phyloP scores from a whole-genome alignment of 2,329 filamentous ascomycete genomes.

The Paecilomyces formosus region DNA sequence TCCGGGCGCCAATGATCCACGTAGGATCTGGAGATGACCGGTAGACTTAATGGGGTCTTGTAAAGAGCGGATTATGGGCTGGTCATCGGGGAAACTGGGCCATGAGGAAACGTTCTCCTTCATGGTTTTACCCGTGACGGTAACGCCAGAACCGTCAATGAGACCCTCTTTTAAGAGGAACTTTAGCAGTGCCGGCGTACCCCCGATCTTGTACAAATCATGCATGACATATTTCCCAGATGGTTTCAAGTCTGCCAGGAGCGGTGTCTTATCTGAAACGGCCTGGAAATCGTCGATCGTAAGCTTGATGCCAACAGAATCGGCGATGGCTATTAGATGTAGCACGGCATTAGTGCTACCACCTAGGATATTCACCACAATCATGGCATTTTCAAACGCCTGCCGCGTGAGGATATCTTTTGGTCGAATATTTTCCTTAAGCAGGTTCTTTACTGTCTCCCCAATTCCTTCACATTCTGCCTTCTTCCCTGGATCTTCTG shows the following conservation, averaged over 20 bases:
- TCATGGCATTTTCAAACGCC: not conserved
- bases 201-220: conserved; percentile 37
- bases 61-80: not conserved
- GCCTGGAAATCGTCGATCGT: conserved; percentile 47
- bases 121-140: not conserved
- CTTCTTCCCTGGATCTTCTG: not conserved
- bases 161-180: conserved; percentile 21
- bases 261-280: conserved; percentile 62
- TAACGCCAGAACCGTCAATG: not conserved
- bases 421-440: not conserved
- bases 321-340: not conserved
- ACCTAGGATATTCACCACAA: not conserved
- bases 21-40: conserved; percentile 61
- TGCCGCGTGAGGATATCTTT: not conserved
- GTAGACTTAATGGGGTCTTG: conserved; percentile 24
- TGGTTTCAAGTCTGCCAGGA: conserved; percentile 64
- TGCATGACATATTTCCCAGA: conserved; percentile 45
- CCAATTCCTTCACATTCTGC: not conserved
- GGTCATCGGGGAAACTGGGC: not conserved
- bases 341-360: not conserved
- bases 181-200: conserved; percentile 37
- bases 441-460: not conserved
- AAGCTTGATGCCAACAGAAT: not conserved
- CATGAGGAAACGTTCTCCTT: not conserved
- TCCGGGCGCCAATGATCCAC: conserved; percentile 58